A percentile compares a stretch with the other conserved stretches of the same genome.
Evolutionary conservation across 2,329 filamentous ascomycete species (phyloP).

Genomic region (Diaporthe citriasiana): DNA sequence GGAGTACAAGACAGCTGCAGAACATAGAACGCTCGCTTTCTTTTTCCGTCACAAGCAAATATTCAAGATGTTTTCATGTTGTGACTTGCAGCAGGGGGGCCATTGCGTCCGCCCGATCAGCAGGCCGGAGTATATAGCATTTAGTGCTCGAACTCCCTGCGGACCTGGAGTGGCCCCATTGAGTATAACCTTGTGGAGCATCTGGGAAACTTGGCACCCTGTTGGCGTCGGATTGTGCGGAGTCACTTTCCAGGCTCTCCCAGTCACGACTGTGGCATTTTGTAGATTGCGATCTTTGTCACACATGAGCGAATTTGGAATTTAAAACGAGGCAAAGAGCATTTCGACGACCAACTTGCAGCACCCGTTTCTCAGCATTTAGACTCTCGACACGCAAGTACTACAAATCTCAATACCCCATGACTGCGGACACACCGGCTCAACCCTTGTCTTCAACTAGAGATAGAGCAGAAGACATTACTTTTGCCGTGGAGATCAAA

Average conservation of each 20-base stretch:
- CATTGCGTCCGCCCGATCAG: conserved; percentile 1
- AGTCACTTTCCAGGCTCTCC: conserved; percentile 12
- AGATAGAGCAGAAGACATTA: conserved; percentile 38
- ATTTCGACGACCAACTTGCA: background rate
- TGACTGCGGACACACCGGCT: background rate
- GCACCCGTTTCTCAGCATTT: background rate
- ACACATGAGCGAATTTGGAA: conserved; percentile 27
- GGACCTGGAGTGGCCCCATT: background rate
- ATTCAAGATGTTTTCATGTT: background rate
- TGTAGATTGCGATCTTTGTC: conserved; percentile 20
- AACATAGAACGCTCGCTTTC: background rate
- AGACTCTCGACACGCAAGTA: conserved; percentile 7
- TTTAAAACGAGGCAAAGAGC: conserved; percentile 25
- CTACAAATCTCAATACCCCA: conserved; percentile 11
- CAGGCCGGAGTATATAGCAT: background rate
- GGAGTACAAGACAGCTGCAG: conserved; percentile 16
- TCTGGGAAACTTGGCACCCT: conserved; percentile 24
- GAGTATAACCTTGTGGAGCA: conserved; percentile 26
- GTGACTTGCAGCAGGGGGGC: conserved; percentile 11
- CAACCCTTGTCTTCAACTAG: conserved; percentile 17
- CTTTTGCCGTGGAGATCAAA: conserved; percentile 42
- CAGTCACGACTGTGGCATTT: conserved; percentile 24
- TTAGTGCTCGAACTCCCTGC: background rate
- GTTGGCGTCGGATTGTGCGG: conserved; percentile 23
- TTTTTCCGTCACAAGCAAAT: conserved; percentile 11